Base-by-base conservation (phyloP, 352 stramenopile species). In the Thraustochytrium sp. region DNA sequence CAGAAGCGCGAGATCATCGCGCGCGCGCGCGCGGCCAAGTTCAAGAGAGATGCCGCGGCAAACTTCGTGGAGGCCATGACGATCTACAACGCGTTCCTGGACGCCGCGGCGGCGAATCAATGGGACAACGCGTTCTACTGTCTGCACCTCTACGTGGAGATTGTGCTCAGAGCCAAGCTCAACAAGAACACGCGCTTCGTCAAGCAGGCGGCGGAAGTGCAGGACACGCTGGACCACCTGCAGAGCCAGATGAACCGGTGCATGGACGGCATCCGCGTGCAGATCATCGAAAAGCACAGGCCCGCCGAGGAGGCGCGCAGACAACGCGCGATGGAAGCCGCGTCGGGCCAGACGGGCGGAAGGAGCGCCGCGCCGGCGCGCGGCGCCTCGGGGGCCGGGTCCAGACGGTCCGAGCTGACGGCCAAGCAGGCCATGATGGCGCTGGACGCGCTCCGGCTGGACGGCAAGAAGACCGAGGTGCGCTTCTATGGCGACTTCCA, bases 71-170 rank as follows among this genome's bases (percentile, higher is more conserved):
- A 80, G 9, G 68, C 68, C 5, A 37, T 80, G 42, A 42, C 76
- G 68, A 80, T 63, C 31, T 80, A 80, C 68, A 21, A 48, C 5
- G 21, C 23, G 8, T 80, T 65, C 37, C 23, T n/a, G 8, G 65
- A 77, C 46, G 68, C 31, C 37, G 31, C 1, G 9, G 76, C 76
- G 46, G 53, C 23, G 23, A 3, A 1, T 9, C 46, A 80, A 16
- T 80, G 68, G 68, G 68, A 80, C 38, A 80, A 80, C 11, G 68
- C 68, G 44, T 80, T 80, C 37, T 80, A 80, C 51, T 65, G 48
- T 42, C 68, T 80, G 26, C 68, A 80, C 38, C 31, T 80, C 18
- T 80, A 80, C 53, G 9, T 80, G 23, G 68, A 61, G 46, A 44
- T 23, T 31, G 68, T 80, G 44, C 68, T 80, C 51, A 75, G 0